Percentiles rank a stretch among this genome's conserved stretches.
Evolutionary conservation across 1,284 basidiomycete species (phyloP).

Genomic region (Cutaneotrichosporon mucoides): DNA sequence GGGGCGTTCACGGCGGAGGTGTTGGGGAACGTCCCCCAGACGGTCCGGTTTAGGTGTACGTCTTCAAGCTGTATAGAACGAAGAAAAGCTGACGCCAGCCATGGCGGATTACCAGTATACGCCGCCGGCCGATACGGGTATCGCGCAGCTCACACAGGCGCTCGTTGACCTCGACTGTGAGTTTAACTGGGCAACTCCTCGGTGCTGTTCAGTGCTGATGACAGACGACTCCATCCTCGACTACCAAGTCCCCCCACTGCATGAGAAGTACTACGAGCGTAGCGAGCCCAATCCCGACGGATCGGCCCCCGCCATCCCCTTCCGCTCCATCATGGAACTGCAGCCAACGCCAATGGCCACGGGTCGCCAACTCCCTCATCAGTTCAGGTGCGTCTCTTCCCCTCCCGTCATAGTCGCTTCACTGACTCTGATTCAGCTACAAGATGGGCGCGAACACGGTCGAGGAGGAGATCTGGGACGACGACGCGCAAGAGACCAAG

Average conservation of each 20-base stretch:
- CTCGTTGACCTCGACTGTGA: constrained; percentile 77
- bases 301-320: constrained; percentile 11
- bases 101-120: constrained; percentile 90
- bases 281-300: constrained; percentile 19
- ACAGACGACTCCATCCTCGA: constrained; percentile 67
- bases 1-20: constrained; percentile 72
- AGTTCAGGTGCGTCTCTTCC: constrained; percentile 6
- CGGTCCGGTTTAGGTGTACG: constrained; percentile 83
- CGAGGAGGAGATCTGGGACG: constrained; percentile 33
- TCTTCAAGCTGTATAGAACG: constrained; percentile 7
- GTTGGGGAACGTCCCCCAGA: constrained; percentile 71
- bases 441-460: constrained; percentile 22
- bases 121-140: constrained; percentile 65
- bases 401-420: no score
- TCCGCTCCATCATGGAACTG: constrained; percentile 33
- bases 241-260: constrained; percentile 64
- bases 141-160: constrained; percentile 63
- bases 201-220: not conserved
- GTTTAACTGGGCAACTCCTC: not conserved
- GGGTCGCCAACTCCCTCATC: constrained; percentile 27
- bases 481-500: constrained; percentile 27
- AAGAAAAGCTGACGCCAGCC: constrained; percentile 52
- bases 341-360: constrained; percentile 40
- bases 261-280: constrained; percentile 56
- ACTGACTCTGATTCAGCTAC: constrained; percentile 17